phyloP scores from a whole-genome alignment of 176 grass and related monocot genomes.

The Zoysia pacifica region DNA sequence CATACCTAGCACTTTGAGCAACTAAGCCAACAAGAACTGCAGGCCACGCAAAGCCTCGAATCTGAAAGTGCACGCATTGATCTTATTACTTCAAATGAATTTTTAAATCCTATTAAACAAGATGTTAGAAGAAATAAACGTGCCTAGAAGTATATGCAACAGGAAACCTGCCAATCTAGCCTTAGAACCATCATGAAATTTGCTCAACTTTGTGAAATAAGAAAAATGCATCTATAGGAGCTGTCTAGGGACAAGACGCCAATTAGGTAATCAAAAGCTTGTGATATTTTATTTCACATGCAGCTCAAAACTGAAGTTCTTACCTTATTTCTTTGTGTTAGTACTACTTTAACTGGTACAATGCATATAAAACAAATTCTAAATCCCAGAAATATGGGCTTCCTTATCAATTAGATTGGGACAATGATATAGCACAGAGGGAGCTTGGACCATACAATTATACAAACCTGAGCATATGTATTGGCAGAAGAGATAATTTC shows the following conservation, averaged over 20 bases:
- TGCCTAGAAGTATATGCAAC: not conserved
- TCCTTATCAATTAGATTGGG: not conserved
- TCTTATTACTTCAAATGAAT: conserved; percentile 35
- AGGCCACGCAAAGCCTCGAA: conserved; percentile 95
- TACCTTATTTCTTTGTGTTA: not conserved
- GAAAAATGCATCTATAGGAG: not conserved
- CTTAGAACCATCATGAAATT: conserved; percentile 1
- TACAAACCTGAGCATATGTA: conserved; percentile 91
- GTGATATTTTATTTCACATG: not conserved
- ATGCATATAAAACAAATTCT: not conserved
- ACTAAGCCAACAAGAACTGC: conserved; percentile 96
- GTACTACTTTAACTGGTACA: not conserved
- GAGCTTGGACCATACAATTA: conserved; percentile 15
- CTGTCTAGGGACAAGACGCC: not conserved
- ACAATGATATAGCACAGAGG: not conserved
- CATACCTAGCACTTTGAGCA: conserved; percentile 99
- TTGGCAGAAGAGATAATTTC: conserved; percentile 85
- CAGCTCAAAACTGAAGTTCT: not conserved
- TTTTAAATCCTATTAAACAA: conserved; percentile 29
- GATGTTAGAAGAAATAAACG: not conserved
- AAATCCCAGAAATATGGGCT: not conserved
- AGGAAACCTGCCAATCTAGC: not conserved
- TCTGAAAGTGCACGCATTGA: conserved; percentile 56
- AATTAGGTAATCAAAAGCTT: conserved; percentile 7
- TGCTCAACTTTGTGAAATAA: not conserved